Conservation (phyloP, 2,329 filamentous ascomycete genomes). For the Fusarium chlamydosporum region DNA sequence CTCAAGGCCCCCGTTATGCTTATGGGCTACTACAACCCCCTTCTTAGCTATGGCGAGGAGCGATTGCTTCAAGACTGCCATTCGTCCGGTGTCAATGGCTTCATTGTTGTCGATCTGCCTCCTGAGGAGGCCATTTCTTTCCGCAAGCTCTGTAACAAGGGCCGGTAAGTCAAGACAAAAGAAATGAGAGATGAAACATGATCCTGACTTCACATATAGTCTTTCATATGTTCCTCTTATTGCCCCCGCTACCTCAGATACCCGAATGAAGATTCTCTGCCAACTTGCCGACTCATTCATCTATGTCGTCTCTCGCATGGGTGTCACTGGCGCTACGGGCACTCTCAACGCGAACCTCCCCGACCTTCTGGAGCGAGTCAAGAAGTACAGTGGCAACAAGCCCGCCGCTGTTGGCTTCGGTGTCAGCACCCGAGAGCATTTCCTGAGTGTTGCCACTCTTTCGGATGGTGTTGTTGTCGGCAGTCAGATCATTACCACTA, state of each 20-base stretch:
- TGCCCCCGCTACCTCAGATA: constrained; percentile 91
- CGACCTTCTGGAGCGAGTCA: constrained; percentile 85
- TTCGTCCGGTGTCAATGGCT: constrained; percentile 89
- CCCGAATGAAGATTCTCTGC: constrained; percentile 95
- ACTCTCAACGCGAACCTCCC: constrained; percentile 86
- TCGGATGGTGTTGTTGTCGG: constrained; percentile 97
- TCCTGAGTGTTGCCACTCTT: constrained; percentile 83
- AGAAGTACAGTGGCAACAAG: constrained; percentile 90
- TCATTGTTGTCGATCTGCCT: constrained; percentile 95
- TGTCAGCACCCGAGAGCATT: constrained; percentile 95
- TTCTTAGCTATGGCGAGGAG: constrained; percentile 95
- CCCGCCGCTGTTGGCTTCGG: constrained; percentile 96
- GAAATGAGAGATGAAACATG: background rate
- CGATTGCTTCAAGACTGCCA: constrained; percentile 86
- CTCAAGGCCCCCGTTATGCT: constrained; percentile 87
- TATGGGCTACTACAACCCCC: constrained; percentile 99
- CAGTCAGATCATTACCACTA: constrained; percentile 89
- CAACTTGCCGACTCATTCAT: constrained; percentile 98
- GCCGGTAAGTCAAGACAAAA: constrained; percentile 68
- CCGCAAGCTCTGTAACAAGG: constrained; percentile 83
- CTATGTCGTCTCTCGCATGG: constrained; percentile 97
- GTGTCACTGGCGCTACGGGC: constrained; percentile 92
- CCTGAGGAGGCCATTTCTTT: constrained; percentile 96
- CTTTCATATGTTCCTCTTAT: constrained; percentile 98
- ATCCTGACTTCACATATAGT: constrained; percentile 57